These are phyloP conservation scores for Pinus taeda DNA, from an alignment of 75 land plant genomes.

Conservation along the genomic window DNA sequence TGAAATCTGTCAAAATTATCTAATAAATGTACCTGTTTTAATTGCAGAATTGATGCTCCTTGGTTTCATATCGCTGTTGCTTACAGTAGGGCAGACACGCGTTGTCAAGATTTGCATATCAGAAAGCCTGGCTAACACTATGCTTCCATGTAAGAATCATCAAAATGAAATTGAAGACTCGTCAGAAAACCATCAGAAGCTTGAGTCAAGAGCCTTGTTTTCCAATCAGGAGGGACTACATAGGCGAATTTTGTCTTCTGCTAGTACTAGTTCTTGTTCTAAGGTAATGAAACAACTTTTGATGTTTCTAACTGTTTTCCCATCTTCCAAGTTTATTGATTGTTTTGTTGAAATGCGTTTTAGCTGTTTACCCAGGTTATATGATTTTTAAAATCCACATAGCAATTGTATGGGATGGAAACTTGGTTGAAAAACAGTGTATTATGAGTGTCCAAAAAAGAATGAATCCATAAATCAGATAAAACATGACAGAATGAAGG, in stretches of 20 bases:
- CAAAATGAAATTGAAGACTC: neutral
- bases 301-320: neutral
- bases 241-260: slow-evolving; percentile 1
- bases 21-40: neutral
- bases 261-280: neutral
- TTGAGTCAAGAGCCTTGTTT: neutral
- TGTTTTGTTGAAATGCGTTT: neutral
- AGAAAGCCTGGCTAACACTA: slow-evolving; percentile 26
- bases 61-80: slow-evolving; percentile 73
- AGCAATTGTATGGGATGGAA: neutral
- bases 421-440: neutral
- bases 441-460: neutral
- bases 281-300: neutral
- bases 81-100: slow-evolving; percentile 54
- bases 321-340: neutral
- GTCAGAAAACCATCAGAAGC: neutral
- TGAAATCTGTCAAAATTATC: neutral
- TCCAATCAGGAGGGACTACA: neutral
- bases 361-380: neutral
- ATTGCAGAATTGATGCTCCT: slow-evolving; percentile 81
- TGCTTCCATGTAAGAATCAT: slow-evolving; percentile 42
- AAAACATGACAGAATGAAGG: neutral
- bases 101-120: slow-evolving; percentile 60
- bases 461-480: neutral
- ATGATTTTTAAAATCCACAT: neutral